Conservation (phyloP, 768 basidiomycete species). For the Infundibulicybe gibba region DNA sequence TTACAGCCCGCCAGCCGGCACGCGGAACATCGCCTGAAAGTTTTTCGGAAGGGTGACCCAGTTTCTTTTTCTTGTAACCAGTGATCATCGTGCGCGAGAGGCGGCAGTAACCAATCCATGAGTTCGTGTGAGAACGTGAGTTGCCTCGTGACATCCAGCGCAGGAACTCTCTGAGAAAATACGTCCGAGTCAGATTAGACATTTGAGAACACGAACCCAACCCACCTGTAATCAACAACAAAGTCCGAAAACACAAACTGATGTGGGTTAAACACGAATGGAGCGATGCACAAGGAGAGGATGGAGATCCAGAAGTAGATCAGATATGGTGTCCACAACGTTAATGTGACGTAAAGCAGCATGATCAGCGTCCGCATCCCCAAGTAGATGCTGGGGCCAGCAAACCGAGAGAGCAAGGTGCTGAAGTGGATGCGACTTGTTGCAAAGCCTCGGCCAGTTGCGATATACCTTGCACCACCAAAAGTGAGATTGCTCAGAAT, state of each 20-base stretch:
- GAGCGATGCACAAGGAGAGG: slow-evolving; percentile 86
- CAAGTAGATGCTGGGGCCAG: slow-evolving; percentile 96
- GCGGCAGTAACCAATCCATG: slow-evolving; percentile 99
- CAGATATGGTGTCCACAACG: slow-evolving; percentile 88
- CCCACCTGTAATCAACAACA: slow-evolving; percentile 89
- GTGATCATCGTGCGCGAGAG: slow-evolving; percentile 96
- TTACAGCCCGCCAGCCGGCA: slow-evolving; percentile 87
- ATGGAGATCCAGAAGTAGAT: slow-evolving; percentile 99
- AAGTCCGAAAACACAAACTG: slow-evolving; percentile 98
- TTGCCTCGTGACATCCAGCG: slow-evolving; percentile 99
- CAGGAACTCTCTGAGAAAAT: slow-evolving; percentile 76
- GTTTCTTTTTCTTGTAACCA: slow-evolving; percentile 98
- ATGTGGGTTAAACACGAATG: slow-evolving; percentile 99
- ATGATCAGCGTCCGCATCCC: slow-evolving; percentile 92
- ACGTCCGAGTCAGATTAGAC: neutral
- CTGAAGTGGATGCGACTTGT: slow-evolving; percentile 93
- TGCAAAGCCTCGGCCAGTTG: slow-evolving; percentile 98
- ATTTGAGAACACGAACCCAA: neutral
- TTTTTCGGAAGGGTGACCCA: slow-evolving; percentile 97
- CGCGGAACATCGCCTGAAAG: slow-evolving; percentile 93
- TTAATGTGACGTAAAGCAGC: slow-evolving; percentile 90
- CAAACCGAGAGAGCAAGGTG: slow-evolving; percentile 96
- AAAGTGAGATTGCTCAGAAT: slow-evolving; percentile 96
- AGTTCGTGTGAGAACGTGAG: slow-evolving; percentile 94
- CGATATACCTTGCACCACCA: slow-evolving; percentile 97